Evolutionary conservation across 129 eudicot species (phyloP), one percentile per base, ranked within the genome.

Genomic region (Sambucus nigra): DNA sequence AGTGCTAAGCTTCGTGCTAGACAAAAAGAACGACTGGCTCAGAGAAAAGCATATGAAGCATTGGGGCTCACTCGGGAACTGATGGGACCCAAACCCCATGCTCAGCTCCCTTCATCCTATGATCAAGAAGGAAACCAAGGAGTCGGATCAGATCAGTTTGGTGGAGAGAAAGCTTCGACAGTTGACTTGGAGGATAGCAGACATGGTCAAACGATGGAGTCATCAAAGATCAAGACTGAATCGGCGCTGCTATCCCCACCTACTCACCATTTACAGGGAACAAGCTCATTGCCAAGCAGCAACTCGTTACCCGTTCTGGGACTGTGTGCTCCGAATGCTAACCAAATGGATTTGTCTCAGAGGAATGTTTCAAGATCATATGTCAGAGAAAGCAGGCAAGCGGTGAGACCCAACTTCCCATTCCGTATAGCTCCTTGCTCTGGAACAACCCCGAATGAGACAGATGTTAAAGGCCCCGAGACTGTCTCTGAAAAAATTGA

Each of bases 281-380:
- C 35, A 29, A 8, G 35, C 4, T 4, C 8, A 29, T 29, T 3
- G 5, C 4, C 35, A 4, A 29, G 35, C 60, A 65, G 58, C 55
- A 69, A 57, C 29, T 56, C 77, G 62, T 57, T 69, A 41, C 80
- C 89, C 7, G 89, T 91, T 54, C 73, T 91, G 25, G 98, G 95
- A 50, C 80, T 85, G 15, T 79, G 81, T 70, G 95, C 98, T 25
- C 98, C 98, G 10, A 91, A 91, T 72, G 80, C 98, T 35, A 69
- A 56, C 45, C 71, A 67, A 35, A 47, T 68, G 65, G 95, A 78
- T 63, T 62, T 55, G 20, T 48, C 61, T 21, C 85, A 75, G 51
- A 72, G 75, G 33, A 78, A 57, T 42, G 12, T 27, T 50, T 57
- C 77, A 17, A 76, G 65, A 59, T 61, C 94, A 39, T 47, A 58